Conservation (phyloP, 2,329 filamentous ascomycete species). For the Pyrenophora graminea region DNA sequence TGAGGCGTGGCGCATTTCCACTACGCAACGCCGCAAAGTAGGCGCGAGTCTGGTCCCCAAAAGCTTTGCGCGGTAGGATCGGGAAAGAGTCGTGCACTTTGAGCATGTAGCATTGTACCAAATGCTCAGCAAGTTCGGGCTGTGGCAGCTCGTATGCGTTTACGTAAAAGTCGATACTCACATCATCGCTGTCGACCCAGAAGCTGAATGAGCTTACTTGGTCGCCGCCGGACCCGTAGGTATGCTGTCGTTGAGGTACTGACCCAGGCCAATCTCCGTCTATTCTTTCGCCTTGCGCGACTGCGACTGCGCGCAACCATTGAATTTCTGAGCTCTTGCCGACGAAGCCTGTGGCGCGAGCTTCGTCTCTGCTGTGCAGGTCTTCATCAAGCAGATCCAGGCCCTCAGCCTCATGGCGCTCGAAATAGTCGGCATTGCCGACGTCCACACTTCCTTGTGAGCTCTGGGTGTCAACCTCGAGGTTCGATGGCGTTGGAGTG, state of each 20-base stretch:
- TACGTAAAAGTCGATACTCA: conserved; percentile 31
- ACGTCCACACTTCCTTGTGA: conserved; percentile 13
- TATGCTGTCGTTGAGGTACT: conserved; percentile 9
- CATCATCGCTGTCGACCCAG: conserved; percentile 40
- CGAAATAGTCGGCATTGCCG: conserved; percentile 10
- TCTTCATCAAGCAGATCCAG: conserved; percentile 37
- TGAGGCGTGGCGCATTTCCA: conserved; percentile 24
- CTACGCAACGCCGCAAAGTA: conserved; percentile 34
- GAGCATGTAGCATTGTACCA: conserved; percentile 45
- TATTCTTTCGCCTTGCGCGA: conserved; percentile 26
- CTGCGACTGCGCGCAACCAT: conserved; percentile 35
- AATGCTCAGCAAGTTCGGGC: conserved; percentile 34
- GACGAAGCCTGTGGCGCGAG: conserved; percentile 41
- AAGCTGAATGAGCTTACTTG: conserved; percentile 39
- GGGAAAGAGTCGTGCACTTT: conserved; percentile 48
- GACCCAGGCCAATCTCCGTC: conserved; percentile 13
- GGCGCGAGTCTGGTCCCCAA: conserved; percentile 41
- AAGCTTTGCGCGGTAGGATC: conserved; percentile 40
- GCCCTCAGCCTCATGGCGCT: conserved; percentile 23
- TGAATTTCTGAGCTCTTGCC: conserved; percentile 41
- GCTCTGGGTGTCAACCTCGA: conserved; percentile 26
- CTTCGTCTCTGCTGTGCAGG: conserved; percentile 28
- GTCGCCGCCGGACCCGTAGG: conserved; percentile 20
- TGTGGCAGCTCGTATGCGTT: conserved; percentile 42
- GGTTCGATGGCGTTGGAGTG: conserved; percentile 17